phyloP scores from a whole-genome alignment of 768 basidiomycete genomes.

The Podaxis sp. region DNA sequence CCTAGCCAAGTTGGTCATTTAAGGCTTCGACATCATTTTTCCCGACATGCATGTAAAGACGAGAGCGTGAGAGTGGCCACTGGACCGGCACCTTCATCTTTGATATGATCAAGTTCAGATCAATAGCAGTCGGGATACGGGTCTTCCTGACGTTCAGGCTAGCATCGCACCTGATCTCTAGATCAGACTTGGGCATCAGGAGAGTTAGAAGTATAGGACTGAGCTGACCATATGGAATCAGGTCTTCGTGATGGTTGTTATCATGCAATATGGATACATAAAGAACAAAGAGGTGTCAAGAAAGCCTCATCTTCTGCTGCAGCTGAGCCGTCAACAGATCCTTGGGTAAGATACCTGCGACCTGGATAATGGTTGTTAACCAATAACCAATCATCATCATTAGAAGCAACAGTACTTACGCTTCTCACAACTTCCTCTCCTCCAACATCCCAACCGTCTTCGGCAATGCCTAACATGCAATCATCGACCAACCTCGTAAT shows the following conservation, averaged over 20 bases:
- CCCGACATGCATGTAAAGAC: conserved; percentile 33
- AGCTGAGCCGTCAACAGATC: conserved; percentile 26
- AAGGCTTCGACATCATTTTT: conserved; percentile 47
- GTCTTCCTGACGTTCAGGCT: not conserved
- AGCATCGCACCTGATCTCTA: not conserved
- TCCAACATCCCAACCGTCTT: conserved; percentile 84
- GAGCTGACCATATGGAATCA: not conserved
- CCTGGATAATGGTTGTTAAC: conserved; percentile 20
- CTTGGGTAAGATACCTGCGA: conserved; percentile 30
- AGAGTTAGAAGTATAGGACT: not conserved
- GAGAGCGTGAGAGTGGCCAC: conserved; percentile 29
- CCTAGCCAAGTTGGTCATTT: conserved; percentile 42
- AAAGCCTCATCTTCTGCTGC: conserved; percentile 17
- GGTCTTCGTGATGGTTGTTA: not conserved
- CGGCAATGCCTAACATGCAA: conserved; percentile 61
- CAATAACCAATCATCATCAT: conserved; percentile 16
- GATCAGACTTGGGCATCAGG: not conserved
- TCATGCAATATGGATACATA: not conserved
- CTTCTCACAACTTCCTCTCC: conserved; percentile 60
- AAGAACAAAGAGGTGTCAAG: not conserved
- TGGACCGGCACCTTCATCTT: conserved; percentile 33
- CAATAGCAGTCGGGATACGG: conserved; percentile 2
- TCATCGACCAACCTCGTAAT: conserved; percentile 52
- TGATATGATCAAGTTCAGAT: not conserved
- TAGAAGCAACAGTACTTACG: conserved; percentile 34